Percentiles rank a stretch among this genome's conserved stretches.
phyloP scores from a whole-genome alignment of 208 protist genomes.

The Leishmania braziliensis region DNA sequence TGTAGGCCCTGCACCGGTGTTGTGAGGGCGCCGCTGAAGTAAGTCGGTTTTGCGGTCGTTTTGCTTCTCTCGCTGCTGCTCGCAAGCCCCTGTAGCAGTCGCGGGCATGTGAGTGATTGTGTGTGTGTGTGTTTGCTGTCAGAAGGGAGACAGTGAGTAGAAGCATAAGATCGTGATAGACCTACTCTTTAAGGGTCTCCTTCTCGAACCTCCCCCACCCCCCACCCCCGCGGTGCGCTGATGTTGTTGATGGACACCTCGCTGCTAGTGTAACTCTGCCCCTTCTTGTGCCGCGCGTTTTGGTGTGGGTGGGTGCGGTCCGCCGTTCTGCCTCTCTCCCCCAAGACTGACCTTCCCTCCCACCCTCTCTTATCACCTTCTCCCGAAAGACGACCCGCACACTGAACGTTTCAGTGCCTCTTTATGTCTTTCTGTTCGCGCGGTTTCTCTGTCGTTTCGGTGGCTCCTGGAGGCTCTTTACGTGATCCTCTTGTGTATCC shows the following conservation, averaged over 20 bases:
- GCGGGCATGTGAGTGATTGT: background rate
- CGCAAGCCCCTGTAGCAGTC: background rate
- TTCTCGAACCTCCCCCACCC: no score
- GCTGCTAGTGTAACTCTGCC: background rate
- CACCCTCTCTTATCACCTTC: background rate
- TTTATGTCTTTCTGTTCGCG: background rate
- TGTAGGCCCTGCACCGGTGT: no score
- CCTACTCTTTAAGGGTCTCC: background rate
- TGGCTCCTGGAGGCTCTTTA: background rate
- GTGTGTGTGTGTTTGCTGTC: background rate
- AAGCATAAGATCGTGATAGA: no score
- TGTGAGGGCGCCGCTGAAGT: no score
- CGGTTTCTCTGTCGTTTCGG: background rate
- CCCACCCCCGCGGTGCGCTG: background rate
- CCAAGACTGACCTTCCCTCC: no score
- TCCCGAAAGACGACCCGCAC: background rate
- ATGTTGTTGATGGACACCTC: background rate
- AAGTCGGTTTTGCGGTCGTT: no score
- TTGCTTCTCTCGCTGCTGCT: background rate
- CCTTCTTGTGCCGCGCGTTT: background rate
- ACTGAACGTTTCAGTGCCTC: background rate
- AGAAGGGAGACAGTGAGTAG: no score
- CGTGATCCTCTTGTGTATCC: background rate
- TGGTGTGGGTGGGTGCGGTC: background rate
- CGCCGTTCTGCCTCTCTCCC: background rate